Conservation (phyloP, 352 stramenopile genomes). For the Peronospora farinosa region DNA sequence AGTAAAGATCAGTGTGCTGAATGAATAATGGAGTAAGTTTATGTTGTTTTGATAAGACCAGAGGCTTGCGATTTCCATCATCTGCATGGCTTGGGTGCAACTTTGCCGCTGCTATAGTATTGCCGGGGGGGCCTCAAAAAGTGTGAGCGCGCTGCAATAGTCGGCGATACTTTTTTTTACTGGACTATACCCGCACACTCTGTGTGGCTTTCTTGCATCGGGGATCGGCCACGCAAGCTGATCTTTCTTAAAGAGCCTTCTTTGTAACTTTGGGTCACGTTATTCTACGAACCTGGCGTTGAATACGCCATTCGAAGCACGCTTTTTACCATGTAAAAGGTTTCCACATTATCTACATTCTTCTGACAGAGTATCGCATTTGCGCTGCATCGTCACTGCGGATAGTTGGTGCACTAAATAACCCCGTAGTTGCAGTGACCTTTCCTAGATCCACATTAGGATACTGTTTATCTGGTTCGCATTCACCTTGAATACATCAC, state of each 20-base stretch:
- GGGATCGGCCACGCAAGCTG: conserved; percentile 24
- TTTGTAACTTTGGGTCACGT: conserved; percentile 50
- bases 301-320: conserved; percentile 67
- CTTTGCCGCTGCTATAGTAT: conserved; percentile 50
- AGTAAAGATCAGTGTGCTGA: not conserved
- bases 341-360: conserved; percentile 85
- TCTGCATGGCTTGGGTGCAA: conserved; percentile 26
- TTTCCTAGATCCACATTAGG: conserved; percentile 83
- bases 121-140: conserved; percentile 41
- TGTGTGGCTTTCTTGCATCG: conserved; percentile 58
- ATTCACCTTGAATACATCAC: conserved; percentile 79
- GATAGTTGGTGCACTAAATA: conserved; percentile 84
- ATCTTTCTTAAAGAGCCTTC: conserved; percentile 65
- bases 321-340: conserved; percentile 84
- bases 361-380: conserved; percentile 81
- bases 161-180: conserved; percentile 45
- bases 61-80: conserved; percentile 1
- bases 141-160: conserved; percentile 74
- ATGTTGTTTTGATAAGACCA: conserved; percentile 10
- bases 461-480: conserved; percentile 73
- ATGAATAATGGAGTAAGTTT: conserved; percentile 18
- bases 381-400: conserved; percentile 77
- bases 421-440: conserved; percentile 43
- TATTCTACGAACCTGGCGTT: conserved; percentile 81
- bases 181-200: conserved; percentile 36